Evolutionary conservation across 2,329 filamentous ascomycete species (phyloP), one percentile per base, ranked within the genome.

Genomic region (Colletotrichum sp.): DNA sequence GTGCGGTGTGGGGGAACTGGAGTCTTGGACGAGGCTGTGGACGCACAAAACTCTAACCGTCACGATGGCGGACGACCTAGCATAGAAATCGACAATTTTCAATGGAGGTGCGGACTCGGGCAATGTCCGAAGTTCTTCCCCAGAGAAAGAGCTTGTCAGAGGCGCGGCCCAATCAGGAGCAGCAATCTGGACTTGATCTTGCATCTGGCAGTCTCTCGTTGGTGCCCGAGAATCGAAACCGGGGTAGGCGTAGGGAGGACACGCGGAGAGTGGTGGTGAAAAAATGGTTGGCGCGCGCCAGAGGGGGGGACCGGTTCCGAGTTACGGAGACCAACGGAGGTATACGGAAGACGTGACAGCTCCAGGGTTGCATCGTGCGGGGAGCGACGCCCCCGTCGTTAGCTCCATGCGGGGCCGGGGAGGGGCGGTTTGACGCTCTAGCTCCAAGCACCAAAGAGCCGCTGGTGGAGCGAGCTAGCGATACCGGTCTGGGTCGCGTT

Each of bases 301-400:
- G 63, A 59, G 32, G 34, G 55, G 55, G 44, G 44, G 5, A 64
- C 34, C 32, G 44, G 57, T 69, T 69, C 73, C 70, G 73, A 76
- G 49, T 24, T 65, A 65, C 73, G 73, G 73, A 76, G 69, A 69
- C 69, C 32, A 36, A 73, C 73, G 73, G 70, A 76, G 73, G 64
- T 76, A 49, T 49, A 49, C 74, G 74, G 74, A 76, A 76, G 64
- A 34, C 70, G 34, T 69, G 74, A 76, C 64, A 66, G 28, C 28
- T 65, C 59, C 28, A 69, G 49, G 49, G 70, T 69, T 76, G 74
- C 74, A 69, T 76, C 34, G 74, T 74, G 74, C 70, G 74, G 73
- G 74, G 74, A 65, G 64, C 36, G 32, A 76, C 36, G 64, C 59
- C 73, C 63, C 65, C 57, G 34, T 73, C 64, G 18, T 52, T 76